These are phyloP conservation scores for Arthroderma sp. DNA, from an alignment of 2,329 filamentous ascomycete species.

Conservation along the genomic window DNA sequence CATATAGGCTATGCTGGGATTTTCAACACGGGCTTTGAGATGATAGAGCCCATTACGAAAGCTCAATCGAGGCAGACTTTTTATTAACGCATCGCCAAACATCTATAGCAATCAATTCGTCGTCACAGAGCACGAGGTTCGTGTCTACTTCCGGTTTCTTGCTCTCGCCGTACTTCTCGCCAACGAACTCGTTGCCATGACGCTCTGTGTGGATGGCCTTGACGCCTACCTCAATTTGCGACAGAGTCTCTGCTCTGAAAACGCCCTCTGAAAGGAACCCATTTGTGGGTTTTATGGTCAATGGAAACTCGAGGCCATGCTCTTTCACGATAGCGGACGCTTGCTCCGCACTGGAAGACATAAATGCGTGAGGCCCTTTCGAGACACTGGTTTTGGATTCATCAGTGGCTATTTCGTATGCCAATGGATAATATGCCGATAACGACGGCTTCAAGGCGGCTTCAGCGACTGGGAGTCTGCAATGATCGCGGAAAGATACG, in stretches of 20 bases:
- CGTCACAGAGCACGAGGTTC: slow-evolving; percentile 32
- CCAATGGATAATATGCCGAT: not conserved
- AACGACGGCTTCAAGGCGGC: not conserved
- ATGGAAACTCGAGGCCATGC: slow-evolving; percentile 15
- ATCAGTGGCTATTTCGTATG: not conserved
- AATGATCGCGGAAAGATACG: not conserved
- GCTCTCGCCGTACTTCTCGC: slow-evolving; percentile 33
- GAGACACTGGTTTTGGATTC: slow-evolving; percentile 4
- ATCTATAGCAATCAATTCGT: slow-evolving; percentile 22
- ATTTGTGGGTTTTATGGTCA: slow-evolving; percentile 29
- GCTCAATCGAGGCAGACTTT: not conserved
- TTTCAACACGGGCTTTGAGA: slow-evolving; percentile 4
- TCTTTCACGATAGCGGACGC: not conserved
- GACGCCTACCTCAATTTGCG: not conserved
- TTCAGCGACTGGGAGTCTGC: not conserved
- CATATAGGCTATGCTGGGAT: not conserved
- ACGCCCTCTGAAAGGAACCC: slow-evolving; percentile 28
- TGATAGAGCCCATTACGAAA: slow-evolving; percentile 6
- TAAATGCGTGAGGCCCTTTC: not conserved
- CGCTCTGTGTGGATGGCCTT: not conserved
- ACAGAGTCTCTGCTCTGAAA: not conserved
- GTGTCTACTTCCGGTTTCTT: slow-evolving; percentile 35
- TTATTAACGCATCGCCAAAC: not conserved
- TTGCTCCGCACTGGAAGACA: not conserved
- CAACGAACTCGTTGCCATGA: slow-evolving; percentile 19